phyloP scores from a whole-genome alignment of 805 yeast genomes.

The Yarrowia sp. region DNA sequence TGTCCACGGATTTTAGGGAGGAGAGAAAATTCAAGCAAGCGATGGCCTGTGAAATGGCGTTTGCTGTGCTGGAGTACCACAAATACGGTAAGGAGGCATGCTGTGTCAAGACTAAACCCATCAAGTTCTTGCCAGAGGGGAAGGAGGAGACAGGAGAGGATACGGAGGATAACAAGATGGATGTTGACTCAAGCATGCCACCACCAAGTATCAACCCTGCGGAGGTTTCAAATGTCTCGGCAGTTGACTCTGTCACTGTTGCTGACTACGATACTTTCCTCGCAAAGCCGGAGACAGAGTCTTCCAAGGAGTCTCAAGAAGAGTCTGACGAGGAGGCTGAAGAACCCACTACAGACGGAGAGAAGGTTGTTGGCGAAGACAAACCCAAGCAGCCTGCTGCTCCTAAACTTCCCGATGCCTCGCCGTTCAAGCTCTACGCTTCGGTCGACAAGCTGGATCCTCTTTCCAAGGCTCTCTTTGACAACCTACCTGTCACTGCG shows the following conservation, averaged over 20 bases:
- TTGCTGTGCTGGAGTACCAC: slow-evolving; percentile 81
- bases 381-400: not conserved
- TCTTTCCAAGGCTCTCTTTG: slow-evolving; percentile 44
- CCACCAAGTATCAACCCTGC: slow-evolving; percentile 38
- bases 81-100: slow-evolving; percentile 72
- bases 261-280: slow-evolving; percentile 18
- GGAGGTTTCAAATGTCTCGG: slow-evolving; percentile 1
- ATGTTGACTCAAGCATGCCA: slow-evolving; percentile 24
- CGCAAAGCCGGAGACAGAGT: not conserved
- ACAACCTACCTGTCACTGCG: slow-evolving; percentile 19
- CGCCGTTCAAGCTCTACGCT: slow-evolving; percentile 43
- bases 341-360: slow-evolving; percentile 32
- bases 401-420: slow-evolving; percentile 2
- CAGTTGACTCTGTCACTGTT: slow-evolving; percentile 9
- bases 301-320: slow-evolving; percentile 36
- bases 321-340: slow-evolving; percentile 44
- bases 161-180: slow-evolving; percentile 36
- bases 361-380: not conserved
- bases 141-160: slow-evolving; percentile 21
- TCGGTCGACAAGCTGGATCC: slow-evolving; percentile 42
- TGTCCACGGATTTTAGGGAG: slow-evolving; percentile 78
- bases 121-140: slow-evolving; percentile 47
- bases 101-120: slow-evolving; percentile 58
- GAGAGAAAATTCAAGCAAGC: slow-evolving; percentile 72
- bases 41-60: slow-evolving; percentile 71